A percentile compares a stretch with the other conserved stretches of the same genome.
phyloP scores from a whole-genome alignment of 2,329 filamentous ascomycete genomes.

The Coniochaeta ligniaria region DNA sequence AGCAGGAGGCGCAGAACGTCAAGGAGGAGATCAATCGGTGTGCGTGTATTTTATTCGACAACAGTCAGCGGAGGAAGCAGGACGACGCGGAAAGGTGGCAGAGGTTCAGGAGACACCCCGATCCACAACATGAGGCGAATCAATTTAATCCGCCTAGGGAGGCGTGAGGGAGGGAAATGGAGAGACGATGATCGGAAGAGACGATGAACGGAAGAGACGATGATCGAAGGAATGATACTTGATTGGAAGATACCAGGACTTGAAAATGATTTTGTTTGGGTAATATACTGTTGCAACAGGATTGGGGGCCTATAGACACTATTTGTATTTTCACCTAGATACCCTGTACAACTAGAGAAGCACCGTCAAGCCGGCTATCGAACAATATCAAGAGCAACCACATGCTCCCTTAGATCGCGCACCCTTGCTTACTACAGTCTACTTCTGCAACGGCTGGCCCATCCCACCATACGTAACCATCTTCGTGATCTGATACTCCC shows the following conservation, averaged over 20 bases:
- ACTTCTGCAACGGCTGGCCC: conserved; percentile 45
- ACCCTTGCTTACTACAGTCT: conserved; percentile 5
- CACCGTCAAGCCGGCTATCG: neutral
- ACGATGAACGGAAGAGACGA: neutral
- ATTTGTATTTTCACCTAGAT: neutral
- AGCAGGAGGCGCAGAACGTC: neutral
- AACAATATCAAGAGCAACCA: neutral
- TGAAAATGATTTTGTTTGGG: neutral
- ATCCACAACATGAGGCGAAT: neutral
- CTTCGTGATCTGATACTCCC: conserved; percentile 71
- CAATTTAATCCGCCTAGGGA: neutral
- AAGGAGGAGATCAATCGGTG: conserved; percentile 1
- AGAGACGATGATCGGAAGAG: neutral
- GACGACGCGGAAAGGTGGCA: neutral
- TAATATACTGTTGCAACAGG: neutral
- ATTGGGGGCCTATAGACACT: neutral
- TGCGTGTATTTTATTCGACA: neutral
- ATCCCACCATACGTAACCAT: conserved; percentile 52
- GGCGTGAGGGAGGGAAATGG: neutral
- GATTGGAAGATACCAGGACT: no score
- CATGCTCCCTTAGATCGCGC: neutral
- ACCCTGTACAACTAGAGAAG: neutral
- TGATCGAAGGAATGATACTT: neutral
- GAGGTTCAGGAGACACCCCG: neutral
- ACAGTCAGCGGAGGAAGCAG: neutral